phyloP scores from a whole-genome alignment of 257 asterid genomes.

The Rhazya stricta region DNA sequence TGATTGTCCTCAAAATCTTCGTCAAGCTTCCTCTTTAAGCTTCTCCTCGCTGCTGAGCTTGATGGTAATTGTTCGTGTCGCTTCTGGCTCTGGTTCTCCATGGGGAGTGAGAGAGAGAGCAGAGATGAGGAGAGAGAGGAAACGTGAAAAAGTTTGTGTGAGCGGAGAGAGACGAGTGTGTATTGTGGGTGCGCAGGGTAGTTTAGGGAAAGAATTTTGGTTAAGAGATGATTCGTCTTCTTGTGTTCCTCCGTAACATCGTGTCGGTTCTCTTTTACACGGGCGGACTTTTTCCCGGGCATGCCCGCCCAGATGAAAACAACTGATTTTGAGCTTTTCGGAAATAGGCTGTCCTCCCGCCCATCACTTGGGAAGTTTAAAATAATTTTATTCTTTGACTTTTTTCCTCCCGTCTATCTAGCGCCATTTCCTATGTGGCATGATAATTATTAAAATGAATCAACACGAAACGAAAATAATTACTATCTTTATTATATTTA shows the following conservation, averaged over 20 bases:
- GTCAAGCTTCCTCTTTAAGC: conserved; percentile 79
- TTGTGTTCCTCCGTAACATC: background rate
- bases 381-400: background rate
- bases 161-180: conserved; percentile 20
- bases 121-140: conserved; percentile 27
- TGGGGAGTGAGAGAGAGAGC: conserved; percentile 20
- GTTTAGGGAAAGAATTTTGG: conserved; percentile 30
- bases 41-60: conserved; percentile 44
- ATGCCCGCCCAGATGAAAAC: conserved; percentile 17
- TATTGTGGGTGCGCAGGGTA: conserved; percentile 37
- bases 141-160: conserved; percentile 6
- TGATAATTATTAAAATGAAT: too few species aligned
- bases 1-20: conserved; percentile 55
- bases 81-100: conserved; percentile 73
- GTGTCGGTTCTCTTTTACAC: background rate
- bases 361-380: background rate
- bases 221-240: background rate
- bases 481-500: too few species aligned
- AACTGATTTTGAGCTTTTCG: background rate
- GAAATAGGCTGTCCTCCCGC: background rate
- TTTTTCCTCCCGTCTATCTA: too few species aligned
- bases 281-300: conserved; percentile 13
- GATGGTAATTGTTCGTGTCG: conserved; percentile 60
- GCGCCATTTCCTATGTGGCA: too few species aligned
- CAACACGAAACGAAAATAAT: too few species aligned